Evolutionary conservation across 768 basidiomycete genomes (phyloP), one percentile per base, ranked within the genome.

Genomic region (Podaxis rugospora): DNA sequence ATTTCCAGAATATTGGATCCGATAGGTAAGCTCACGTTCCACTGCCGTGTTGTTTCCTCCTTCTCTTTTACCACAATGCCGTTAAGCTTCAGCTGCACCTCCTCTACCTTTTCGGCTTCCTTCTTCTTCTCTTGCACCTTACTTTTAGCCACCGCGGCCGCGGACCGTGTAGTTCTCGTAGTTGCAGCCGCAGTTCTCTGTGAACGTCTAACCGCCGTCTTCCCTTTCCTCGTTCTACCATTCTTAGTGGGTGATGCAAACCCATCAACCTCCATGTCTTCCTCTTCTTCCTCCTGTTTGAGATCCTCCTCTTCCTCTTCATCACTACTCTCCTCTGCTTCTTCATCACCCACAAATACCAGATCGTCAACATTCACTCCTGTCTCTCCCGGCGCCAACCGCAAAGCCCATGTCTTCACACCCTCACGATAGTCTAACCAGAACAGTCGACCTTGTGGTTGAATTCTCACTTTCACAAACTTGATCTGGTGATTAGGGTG

Each of bases 331-430:
- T 80, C 82, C 27, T 83, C 83, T 36, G 81, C 85, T 11, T 87
- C 88, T 18, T 84, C 84, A 11, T 81, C 82, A 28, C 76, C 76
- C 56, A 84, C 64, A 57, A 87, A 87, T 21, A 72, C 73, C 51
- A 90, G 74, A 57, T 83, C 79, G 47, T 75, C 75, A 39, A 93
- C 69, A 59, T 79, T 70, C 16, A 93, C 55, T 2, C 77, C 78
- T 2, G 79, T 79, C 67, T 93, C 92, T 7, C 78, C 80, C 1
- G 76, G 75, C 9, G 76, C 75, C 36, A 92, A 77, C 51, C 85
- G 79, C 70, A 91, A 75, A 3, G 84, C 83, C 92, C 92, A 93
- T 37, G 74, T 83, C 67, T 81, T 84, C 51, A 93, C 92, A 3
- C 90, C 89, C 55, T 91, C 88, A 46, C 78, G 78, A 58, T 84